Base-by-base conservation (phyloP, 2,329 filamentous ascomycete genomes). In the Setomelanomma holmii region DNA sequence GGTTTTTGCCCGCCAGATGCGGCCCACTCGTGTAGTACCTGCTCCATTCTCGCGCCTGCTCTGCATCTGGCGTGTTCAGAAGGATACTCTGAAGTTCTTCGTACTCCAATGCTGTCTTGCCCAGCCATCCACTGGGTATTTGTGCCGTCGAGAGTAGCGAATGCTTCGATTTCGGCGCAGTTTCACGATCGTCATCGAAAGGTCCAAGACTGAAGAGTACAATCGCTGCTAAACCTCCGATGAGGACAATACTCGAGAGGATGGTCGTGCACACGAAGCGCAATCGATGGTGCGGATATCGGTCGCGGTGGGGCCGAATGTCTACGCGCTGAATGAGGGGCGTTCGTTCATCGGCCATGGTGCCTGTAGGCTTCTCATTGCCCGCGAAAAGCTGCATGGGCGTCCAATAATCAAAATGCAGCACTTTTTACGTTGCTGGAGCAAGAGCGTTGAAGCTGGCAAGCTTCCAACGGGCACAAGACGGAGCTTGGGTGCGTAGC, bases 211-310 rank as follows among this genome's bases (percentile, higher is more conserved):
- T 71, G 40, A 79, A 66, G 35, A 74, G 67, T 17, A 79, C 55
- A 48, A 78, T 55, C 4, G 76, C 63, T 27, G 74, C 68, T 17
- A 68, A 58, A 23, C 76, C 59, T 33, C 75, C 75, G 14, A 74
- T 53, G 39, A 78, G 53, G n/a, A 77, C 73, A 5, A 76, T 62
- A 7, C 58, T 51, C 33, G 63, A 54, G 5, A 80, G 68, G 19
- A 83, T 80, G 50, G 89, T 78, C 36, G 85, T 88, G 69, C 86
- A 90, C 72, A 89, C 85, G 51, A 86, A 84, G 44, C 88, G 86
- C 40, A 87, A 71, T 22, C 81, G 82, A 59, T 83, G 79, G 61
- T 89, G 85, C 5, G 73, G 70, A 51, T 78, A 78, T 40, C 75
- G 72, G 49, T 73, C 69, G 87, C 61, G 86, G 79, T 63, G 79